A percentile compares a stretch with the other conserved stretches of the same genome.
Evolutionary conservation across 768 basidiomycete species (phyloP).

Genomic region (Amanita rubescens): DNA sequence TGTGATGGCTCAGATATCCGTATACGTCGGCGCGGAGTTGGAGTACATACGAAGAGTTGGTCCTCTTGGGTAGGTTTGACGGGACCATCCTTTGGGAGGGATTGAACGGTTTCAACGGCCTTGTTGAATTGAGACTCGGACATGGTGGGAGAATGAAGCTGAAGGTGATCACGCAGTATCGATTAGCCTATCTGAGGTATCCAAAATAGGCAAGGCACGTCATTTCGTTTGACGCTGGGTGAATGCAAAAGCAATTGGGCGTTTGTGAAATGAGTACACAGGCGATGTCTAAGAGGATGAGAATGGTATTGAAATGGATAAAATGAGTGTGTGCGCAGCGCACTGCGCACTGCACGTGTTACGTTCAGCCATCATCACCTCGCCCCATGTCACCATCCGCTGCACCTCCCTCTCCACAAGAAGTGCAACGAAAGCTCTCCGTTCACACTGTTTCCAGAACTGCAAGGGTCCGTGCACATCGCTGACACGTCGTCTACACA

Average conservation of each 20-base stretch:
- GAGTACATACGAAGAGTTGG: conserved; percentile 66
- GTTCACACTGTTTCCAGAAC: conserved; percentile 56
- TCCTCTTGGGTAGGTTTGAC: conserved; percentile 68
- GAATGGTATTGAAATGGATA: neutral
- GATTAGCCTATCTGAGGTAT: conserved; percentile 7
- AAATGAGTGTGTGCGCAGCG: neutral
- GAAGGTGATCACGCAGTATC: conserved; percentile 2
- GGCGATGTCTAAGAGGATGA: neutral
- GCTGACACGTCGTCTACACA: neutral
- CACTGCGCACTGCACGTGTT: neutral
- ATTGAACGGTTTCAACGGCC: conserved; percentile 59
- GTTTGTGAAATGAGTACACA: neutral
- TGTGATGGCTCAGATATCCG: conserved; percentile 3
- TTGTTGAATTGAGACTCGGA: conserved; percentile 67
- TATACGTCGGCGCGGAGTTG: neutral
- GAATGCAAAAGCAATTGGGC: neutral
- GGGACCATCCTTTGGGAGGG: conserved; percentile 73
- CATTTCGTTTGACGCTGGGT: conserved; percentile 4
- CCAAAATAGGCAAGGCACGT: conserved; percentile 12
- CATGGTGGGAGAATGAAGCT: conserved; percentile 36
- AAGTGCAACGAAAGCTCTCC: conserved; percentile 81
- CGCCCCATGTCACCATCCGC: conserved; percentile 32
- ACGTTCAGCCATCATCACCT: neutral
- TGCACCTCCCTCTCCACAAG: conserved; percentile 76
- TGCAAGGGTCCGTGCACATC: conserved; percentile 31